These are phyloP conservation scores for Chenopodium album DNA, from an alignment of 148 eudicot genomes.

Conservation along the genomic window DNA sequence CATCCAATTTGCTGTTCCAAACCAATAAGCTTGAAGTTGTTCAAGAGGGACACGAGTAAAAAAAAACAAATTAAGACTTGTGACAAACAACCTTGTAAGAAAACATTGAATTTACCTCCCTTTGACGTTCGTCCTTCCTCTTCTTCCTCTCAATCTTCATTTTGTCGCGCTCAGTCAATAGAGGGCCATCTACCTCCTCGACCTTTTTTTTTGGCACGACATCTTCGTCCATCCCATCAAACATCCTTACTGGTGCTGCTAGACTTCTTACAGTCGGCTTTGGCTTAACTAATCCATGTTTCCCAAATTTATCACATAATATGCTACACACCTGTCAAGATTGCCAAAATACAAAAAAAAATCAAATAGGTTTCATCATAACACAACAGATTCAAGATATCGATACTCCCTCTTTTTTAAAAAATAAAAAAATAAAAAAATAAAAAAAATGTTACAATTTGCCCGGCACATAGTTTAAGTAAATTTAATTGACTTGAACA, in stretches of 20 bases:
- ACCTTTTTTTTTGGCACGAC: constrained; percentile 83
- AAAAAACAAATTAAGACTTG: background rate
- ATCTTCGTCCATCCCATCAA: constrained; percentile 82
- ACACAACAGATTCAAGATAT: background rate
- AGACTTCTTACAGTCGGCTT: constrained; percentile 85
- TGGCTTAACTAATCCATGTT: constrained; percentile 89
- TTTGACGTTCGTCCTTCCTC: constrained; percentile 93
- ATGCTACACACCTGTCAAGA: constrained; percentile 65
- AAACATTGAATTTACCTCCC: constrained; percentile 56
- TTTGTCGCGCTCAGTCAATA: constrained; percentile 92
- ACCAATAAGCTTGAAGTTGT: background rate
- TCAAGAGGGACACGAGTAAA: background rate
- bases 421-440: no score
- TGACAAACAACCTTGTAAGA: background rate
- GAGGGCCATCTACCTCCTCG: constrained; percentile 84
- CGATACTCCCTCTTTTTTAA: no score
- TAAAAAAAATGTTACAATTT: no score
- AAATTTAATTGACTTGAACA: no score
- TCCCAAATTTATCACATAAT: constrained; percentile 83
- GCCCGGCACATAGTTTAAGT: no score
- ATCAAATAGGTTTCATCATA: background rate
- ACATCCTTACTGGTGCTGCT: constrained; percentile 77
- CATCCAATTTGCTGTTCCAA: background rate
- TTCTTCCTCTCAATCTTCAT: constrained; percentile 87
- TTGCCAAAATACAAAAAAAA: background rate